Conservation (phyloP, 2,329 filamentous ascomycete species). For the Venturia oleaginea region DNA sequence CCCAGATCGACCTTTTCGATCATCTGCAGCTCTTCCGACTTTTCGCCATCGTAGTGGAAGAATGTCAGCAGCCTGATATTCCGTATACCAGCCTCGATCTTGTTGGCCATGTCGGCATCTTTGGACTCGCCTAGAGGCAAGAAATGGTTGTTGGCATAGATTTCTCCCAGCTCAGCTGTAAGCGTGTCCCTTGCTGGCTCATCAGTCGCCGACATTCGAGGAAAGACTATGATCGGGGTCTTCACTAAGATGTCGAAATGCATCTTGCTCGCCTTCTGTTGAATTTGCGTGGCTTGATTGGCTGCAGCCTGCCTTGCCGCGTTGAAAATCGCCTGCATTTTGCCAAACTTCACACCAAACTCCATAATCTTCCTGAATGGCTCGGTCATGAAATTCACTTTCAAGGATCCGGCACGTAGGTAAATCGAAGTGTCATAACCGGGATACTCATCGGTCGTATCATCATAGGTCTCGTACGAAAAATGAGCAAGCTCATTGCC, state of each 20-base stretch:
- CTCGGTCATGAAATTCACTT: constrained; percentile 93
- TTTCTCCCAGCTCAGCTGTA: constrained; percentile 91
- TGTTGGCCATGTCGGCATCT: constrained; percentile 69
- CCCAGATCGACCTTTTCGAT: constrained; percentile 94
- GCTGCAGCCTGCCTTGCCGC: constrained; percentile 90
- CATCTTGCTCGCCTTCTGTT: constrained; percentile 81
- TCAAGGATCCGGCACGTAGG: constrained; percentile 86
- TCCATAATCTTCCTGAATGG: constrained; percentile 97
- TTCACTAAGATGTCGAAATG: constrained; percentile 91
- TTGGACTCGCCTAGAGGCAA: constrained; percentile 70
- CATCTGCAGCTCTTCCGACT: constrained; percentile 82
- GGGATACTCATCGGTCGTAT: constrained; percentile 65
- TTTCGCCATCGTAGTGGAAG: constrained; percentile 66
- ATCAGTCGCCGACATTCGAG: constrained; percentile 63
- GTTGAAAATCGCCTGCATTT: constrained; percentile 99
- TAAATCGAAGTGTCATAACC: constrained; percentile 91
- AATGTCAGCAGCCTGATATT: constrained; percentile 87
- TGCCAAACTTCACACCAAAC: constrained; percentile 96
- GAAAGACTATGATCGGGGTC: constrained; percentile 94
- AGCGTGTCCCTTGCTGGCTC: constrained; percentile 68
- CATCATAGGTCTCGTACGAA: constrained; percentile 91
- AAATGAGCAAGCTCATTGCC: constrained; percentile 95
- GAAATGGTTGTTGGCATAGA: constrained; percentile 94
- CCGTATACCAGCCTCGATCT: constrained; percentile 80
- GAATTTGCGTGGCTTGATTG: constrained; percentile 85